Base-by-base conservation (phyloP, 1,139 yeast species). In the Kurtzmaniella quercitrusa region DNA sequence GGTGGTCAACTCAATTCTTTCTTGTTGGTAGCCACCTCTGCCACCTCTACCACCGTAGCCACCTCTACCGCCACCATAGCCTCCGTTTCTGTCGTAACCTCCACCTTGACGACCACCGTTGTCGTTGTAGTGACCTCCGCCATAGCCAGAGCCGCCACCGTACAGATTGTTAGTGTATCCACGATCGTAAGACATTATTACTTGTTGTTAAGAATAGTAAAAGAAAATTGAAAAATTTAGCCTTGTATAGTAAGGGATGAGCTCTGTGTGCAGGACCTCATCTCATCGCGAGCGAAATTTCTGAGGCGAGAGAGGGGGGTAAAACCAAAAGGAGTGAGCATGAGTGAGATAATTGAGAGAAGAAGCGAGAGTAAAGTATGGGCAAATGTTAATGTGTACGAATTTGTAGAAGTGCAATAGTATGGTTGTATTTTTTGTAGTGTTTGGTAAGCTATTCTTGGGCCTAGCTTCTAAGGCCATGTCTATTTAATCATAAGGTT, bases 1-100 rank as follows among this genome's bases (percentile, higher is more conserved):
- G 52, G 83, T 60, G 66, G 71, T 54, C 78, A 74, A 66, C 72
- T 78, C 68, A 61, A 77, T 65, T 83, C 91, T 57, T 71, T 58
- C 61, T 42, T 58, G 57, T 36, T 56, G 59, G 46, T 63, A 56
- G 38, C 60, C 57, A 39, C 64, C 60, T 42, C 66, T 61, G 23
- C 63, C 60, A 43, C 62, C 59, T 30, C 59, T 45, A 42, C 50
- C 53, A 39, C 71, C 65, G 46, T 69, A 61, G 38, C 63, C 60
- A 44, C 65, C 63, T 45, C 57, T 45, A 47, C 61, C 52, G 37
- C 55, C 53, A 32, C 66, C 66, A 40, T 67, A 68, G 44, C 63
- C 50, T 45, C 57, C 49, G 36, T 55, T 48, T 38, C 47, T 44
- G 41, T 57, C 54, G 38, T 58, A 53, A 44, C 61, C 59, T 43